These are phyloP conservation scores for Trametes maxima DNA, from an alignment of 768 basidiomycete species.

Conservation along the genomic window DNA sequence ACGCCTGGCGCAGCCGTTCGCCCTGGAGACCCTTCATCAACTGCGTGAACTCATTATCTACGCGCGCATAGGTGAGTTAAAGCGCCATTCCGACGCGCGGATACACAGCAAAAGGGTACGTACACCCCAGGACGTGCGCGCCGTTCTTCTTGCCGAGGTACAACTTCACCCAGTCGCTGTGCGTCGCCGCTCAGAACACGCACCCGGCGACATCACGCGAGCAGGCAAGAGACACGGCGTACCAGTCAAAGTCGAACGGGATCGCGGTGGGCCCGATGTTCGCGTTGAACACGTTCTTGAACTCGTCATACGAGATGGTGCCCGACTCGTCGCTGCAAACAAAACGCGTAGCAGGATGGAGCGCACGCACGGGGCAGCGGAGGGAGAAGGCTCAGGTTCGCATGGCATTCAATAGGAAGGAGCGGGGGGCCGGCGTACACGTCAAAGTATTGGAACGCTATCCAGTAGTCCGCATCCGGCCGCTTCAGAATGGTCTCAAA, in stretches of 20 bases:
- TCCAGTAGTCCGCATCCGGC: constrained; percentile 96
- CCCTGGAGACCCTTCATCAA: constrained; percentile 99
- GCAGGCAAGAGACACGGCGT: constrained; percentile 27
- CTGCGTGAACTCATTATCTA: constrained; percentile 96
- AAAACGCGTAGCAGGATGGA: constrained; percentile 6
- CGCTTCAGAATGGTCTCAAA: constrained; percentile 93
- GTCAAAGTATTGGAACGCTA: constrained; percentile 95
- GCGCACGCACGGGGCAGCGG: background rate
- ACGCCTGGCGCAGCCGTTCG: constrained; percentile 95
- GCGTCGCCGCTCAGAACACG: background rate
- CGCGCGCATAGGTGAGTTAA: background rate
- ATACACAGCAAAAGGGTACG: constrained; percentile 35
- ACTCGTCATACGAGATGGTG: constrained; percentile 90
- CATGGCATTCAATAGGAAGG: constrained; percentile 9
- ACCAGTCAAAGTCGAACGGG: constrained; percentile 96
- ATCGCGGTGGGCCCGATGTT: constrained; percentile 79
- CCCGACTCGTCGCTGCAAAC: constrained; percentile 81
- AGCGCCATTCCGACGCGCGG: background rate
- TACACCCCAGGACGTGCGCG: constrained; percentile 89
- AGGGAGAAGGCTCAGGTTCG: background rate
- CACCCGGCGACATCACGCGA: background rate
- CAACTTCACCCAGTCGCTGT: constrained; percentile 92
- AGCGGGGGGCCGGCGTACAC: constrained; percentile 56
- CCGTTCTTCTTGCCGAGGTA: constrained; percentile 94
- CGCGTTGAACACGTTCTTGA: constrained; percentile 87